Base-by-base conservation (phyloP, 2,329 filamentous ascomycete species). In the Colletotrichum liriopes region DNA sequence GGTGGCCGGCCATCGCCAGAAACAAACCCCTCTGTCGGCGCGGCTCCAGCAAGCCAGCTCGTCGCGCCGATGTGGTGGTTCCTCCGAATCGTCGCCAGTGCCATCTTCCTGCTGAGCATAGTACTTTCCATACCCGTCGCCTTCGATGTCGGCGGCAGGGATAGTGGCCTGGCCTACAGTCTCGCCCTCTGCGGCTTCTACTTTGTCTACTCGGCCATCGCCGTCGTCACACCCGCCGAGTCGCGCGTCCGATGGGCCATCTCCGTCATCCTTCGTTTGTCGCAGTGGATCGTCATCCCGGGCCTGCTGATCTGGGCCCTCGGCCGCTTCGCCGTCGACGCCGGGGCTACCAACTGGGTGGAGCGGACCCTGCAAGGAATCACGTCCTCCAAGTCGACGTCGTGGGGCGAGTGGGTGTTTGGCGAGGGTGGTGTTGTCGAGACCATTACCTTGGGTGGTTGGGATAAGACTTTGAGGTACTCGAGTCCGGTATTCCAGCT, bases 141-240 rank as follows among this genome's bases (percentile, higher is more conserved):
- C 79, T 98, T 98, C 86, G 96, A 99, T 90, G 96, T 98, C 79
- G 96, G 96, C 81, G 96, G 96, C 74, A 92, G 94, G 79, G 95
- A 96, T 78, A 97, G 95, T 80, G 96, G 96, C 72, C 88, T 99
- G 79, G 96, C 95, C 74, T 98, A 97, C 86, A 98, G 95, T 80
- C 89, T 98, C 65, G 91, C 93, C 59, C 90, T 98, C 66, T 95
- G 96, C 77, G 87, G 89, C 78, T 98, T 97, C 87, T 98, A 98
- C 86, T 93, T 98, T 81, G 84, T 94, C 81, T 95, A 96, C 84
- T 98, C 95, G 68, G 85, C 90, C 74, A 86, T 96, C 75, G 94
- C 93, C 79, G 88, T 98, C 73, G 87, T 91, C 18, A 97, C 95
- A 0, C 94, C 95, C n/a, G 91, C 93, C 35, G 85, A 85, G 69